These are phyloP conservation scores for Filobasidium floriforme DNA, from an alignment of 768 basidiomycete genomes.

Conservation along the genomic window DNA sequence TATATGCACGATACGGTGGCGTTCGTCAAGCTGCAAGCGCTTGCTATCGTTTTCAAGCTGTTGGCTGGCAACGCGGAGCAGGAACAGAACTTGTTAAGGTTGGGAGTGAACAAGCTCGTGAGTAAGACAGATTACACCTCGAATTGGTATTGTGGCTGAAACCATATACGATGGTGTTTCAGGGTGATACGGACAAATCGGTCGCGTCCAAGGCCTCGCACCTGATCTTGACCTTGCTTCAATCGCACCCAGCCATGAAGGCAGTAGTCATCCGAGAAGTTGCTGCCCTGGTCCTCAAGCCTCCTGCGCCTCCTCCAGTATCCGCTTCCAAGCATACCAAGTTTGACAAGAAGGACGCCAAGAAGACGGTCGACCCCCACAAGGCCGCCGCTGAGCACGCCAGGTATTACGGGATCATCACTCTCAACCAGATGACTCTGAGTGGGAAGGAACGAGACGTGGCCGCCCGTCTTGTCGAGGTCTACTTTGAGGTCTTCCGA, in stretches of 20 bases:
- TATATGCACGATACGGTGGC: conserved; percentile 75
- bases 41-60: conserved; percentile 68
- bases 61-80: conserved; percentile 89
- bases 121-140: conserved; percentile 31
- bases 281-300: conserved; percentile 65
- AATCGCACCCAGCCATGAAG: conserved; percentile 90
- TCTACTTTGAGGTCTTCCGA: conserved; percentile 91
- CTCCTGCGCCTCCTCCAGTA: conserved; percentile 42
- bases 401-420: conserved; percentile 84
- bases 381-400: conserved; percentile 53
- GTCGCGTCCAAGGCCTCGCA: conserved; percentile 85
- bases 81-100: conserved; percentile 85
- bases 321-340: conserved; percentile 27
- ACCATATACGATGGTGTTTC: conserved; percentile 1
- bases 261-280: conserved; percentile 78
- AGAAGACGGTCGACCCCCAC: conserved; percentile 27
- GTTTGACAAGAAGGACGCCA: conserved; percentile 32
- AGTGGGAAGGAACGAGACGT: conserved; percentile 60
- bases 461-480: conserved; percentile 68
- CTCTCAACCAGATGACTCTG: conserved; percentile 86
- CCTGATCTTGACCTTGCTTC: conserved; percentile 78
- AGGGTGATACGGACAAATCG: conserved; percentile 84
- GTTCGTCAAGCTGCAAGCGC: conserved; percentile 78
- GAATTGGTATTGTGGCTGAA: not conserved
- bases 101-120: conserved; percentile 90